phyloP scores from a whole-genome alignment of 169 alveolate species.

The Plasmodium falciparum region DNA sequence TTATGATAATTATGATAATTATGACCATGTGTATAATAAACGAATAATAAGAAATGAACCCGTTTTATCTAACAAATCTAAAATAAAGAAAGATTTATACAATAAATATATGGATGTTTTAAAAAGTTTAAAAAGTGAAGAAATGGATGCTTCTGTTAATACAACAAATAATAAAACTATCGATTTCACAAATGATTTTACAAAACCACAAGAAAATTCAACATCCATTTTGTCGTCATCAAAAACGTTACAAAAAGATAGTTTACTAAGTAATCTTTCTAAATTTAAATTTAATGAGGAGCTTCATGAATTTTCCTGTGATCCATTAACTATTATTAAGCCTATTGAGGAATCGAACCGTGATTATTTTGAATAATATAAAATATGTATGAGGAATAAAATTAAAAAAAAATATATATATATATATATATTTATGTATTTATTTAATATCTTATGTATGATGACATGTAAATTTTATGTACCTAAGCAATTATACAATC shows the following conservation, averaged over 20 bases:
- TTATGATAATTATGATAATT: not conserved
- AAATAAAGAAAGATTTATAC: conserved; percentile 38
- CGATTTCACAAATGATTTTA: conserved; percentile 60
- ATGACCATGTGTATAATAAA: not conserved
- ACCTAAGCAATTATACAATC: too few relatives aligned
- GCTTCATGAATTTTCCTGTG: conserved; percentile 41
- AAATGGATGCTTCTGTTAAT: conserved; percentile 67
- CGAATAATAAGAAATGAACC: conserved; percentile 6
- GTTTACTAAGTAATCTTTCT: conserved; percentile 55
- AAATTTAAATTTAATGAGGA: conserved; percentile 68
- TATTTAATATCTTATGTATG: not conserved
- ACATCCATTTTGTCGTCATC: conserved; percentile 66
- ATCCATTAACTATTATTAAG: conserved; percentile 51
- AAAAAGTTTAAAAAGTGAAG: conserved; percentile 69
- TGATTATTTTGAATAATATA: conserved; percentile 11
- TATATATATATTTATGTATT: too few relatives aligned
- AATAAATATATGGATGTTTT: conserved; percentile 70
- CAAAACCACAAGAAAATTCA: conserved; percentile 69
- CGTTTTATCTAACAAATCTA: not conserved
- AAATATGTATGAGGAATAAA: not conserved
- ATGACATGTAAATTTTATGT: too few relatives aligned
- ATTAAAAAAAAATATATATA: conserved; percentile 7
- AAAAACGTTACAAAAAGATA: conserved; percentile 60
- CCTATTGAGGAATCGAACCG: conserved; percentile 61
- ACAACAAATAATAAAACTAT: conserved; percentile 49